A percentile compares a stretch with the other conserved stretches of the same genome.
Evolutionary conservation across 2,329 filamentous ascomycete species (phyloP).

Genomic region (Coleophoma eucalyptorum): DNA sequence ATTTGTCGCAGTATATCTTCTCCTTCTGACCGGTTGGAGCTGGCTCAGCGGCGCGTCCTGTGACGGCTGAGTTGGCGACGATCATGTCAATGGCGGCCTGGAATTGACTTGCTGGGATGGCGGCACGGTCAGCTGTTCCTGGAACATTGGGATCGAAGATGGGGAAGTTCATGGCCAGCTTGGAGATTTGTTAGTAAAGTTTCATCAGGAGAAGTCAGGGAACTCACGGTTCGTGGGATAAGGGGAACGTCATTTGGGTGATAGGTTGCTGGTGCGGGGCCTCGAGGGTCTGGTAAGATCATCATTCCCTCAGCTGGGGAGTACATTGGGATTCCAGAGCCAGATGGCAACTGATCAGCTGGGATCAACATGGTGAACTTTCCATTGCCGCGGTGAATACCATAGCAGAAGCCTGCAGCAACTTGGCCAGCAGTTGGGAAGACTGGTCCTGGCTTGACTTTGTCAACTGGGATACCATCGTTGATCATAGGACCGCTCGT

Average conservation of each 20-base stretch:
- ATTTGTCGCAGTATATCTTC: conserved; percentile 85
- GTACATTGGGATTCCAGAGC: conserved; percentile 36
- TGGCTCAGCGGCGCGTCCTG: neutral
- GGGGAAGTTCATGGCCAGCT: conserved; percentile 7
- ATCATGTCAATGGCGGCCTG: conserved; percentile 16
- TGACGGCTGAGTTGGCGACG: conserved; percentile 5
- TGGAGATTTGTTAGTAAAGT: conserved; percentile 1
- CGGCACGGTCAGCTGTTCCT: neutral
- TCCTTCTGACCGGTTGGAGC: conserved; percentile 16
- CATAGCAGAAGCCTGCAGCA: conserved; percentile 40
- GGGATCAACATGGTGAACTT: conserved; percentile 50
- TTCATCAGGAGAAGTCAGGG: neutral
- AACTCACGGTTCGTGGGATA: conserved; percentile 16
- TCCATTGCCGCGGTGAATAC: conserved; percentile 49
- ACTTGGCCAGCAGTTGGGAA: conserved; percentile 18
- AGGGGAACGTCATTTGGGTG: neutral
- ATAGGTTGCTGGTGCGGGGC: conserved; percentile 6
- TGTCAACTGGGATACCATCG: conserved; percentile 11
- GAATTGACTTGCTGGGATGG: conserved; percentile 1
- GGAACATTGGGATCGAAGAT: neutral
- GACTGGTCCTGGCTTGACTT: conserved; percentile 16
- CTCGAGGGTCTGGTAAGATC: conserved; percentile 19
- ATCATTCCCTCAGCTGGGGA: conserved; percentile 25
- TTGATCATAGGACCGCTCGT: conserved; percentile 20
- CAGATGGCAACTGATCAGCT: conserved; percentile 42